Base-by-base conservation (phyloP, 805 yeast genomes). In the Teunomyces tritomae region DNA sequence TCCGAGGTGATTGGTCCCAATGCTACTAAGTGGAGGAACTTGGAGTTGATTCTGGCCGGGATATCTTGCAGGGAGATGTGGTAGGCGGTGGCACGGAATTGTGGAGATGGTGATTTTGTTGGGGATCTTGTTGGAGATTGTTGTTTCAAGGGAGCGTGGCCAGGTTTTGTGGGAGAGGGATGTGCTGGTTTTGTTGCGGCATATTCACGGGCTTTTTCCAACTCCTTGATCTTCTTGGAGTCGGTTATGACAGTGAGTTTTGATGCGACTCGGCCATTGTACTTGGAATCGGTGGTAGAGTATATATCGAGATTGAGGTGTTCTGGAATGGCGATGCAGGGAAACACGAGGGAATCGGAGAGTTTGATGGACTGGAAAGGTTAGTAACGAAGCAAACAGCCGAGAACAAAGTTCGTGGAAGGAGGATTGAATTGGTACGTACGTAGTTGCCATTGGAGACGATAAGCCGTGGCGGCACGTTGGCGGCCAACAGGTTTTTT, bases 1-100 rank as follows among this genome's bases (percentile, higher is more conserved):
- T 57, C 53, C 1, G 59, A 51, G 0, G 77, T 57, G 13, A 64
- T 59, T 2, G 83, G 82, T 1, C 81, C 83, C 36, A 79, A 58
- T 1, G 84, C 79, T 32, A 79, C 55, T 24, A 74, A 58, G 51
- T 76, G 76, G 17, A 77, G 55, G 33, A 79, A 63, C 44, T 76
- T 71, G 54, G 29, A 14, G 13, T 48, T 20, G 16, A 45, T 26
- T 17, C 28, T 34, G 14, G 49, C 33, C 8, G 45, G 29, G 10
- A 45, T 11, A 28, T 49, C 52, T 8, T 34, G 5, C 4, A 44
- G 29, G 8, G 13, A 13, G 27, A 33, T 9, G 16, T 44, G 45
- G 45, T 49, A 49, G 17, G 49, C 44, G 5, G 40, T n/a, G 24
- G 34, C n/a, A 32, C 34, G 34, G 9, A 40, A 26, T 29, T 44